A percentile compares a stretch with the other conserved stretches of the same genome.
These are phyloP conservation scores for Phytophthora niederhauseri DNA, from an alignment of 352 stramenopile genomes.

Conservation along the genomic window DNA sequence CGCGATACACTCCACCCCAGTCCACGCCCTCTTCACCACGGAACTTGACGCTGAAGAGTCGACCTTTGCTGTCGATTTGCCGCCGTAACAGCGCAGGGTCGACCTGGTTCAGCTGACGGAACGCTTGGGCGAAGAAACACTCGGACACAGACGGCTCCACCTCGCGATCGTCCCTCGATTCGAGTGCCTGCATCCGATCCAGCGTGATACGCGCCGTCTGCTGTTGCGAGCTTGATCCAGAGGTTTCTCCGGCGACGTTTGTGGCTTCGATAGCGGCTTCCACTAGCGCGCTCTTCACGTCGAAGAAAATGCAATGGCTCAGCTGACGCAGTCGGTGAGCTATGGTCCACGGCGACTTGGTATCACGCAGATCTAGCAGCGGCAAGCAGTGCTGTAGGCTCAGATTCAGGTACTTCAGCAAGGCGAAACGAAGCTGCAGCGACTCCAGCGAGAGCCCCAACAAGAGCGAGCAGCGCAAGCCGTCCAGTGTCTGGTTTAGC, in stretches of 20 bases:
- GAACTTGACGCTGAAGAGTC: slow-evolving; percentile 91
- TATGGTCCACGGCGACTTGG: slow-evolving; percentile 72
- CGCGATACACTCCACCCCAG: slow-evolving; percentile 90
- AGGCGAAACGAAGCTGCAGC: slow-evolving; percentile 76
- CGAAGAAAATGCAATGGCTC: slow-evolving; percentile 90
- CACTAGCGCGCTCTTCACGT: slow-evolving; percentile 82
- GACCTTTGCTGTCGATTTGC: slow-evolving; percentile 90
- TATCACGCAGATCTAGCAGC: slow-evolving; percentile 81
- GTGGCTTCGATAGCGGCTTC: slow-evolving; percentile 85
- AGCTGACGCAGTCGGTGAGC: slow-evolving; percentile 70
- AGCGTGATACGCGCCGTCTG: slow-evolving; percentile 85
- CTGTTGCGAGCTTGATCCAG: slow-evolving; percentile 52
- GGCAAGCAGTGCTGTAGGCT: slow-evolving; percentile 69
- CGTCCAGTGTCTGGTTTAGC: slow-evolving; percentile 73
- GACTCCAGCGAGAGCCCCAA: slow-evolving; percentile 58
- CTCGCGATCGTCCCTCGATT: slow-evolving; percentile 88
- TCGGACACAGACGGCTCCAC: slow-evolving; percentile 89
- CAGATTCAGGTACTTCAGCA: slow-evolving; percentile 87
- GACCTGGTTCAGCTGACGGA: slow-evolving; percentile 88
- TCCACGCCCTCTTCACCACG: slow-evolving; percentile 89
- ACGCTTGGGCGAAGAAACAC: slow-evolving; percentile 95
- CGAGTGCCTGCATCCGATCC: slow-evolving; percentile 83
- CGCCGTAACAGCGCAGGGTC: slow-evolving; percentile 86
- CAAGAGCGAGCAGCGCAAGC: slow-evolving; percentile 71
- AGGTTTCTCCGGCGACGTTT: slow-evolving; percentile 53